Conservation (phyloP, 805 yeast genomes). For the Ogataea philodendri region DNA sequence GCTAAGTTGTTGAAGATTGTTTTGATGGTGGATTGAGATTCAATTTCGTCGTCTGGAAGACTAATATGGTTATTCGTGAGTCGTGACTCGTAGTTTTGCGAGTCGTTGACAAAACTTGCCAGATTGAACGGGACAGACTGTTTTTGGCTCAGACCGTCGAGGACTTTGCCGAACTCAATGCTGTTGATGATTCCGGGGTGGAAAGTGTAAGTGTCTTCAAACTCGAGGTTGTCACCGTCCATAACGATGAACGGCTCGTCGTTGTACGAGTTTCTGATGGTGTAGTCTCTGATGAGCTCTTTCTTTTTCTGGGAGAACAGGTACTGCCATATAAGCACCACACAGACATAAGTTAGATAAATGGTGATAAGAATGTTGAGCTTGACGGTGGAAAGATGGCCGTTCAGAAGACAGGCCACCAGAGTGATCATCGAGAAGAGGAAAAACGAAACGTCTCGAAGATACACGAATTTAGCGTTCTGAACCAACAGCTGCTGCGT, state of each 20-base stretch:
- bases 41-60: constrained; percentile 17
- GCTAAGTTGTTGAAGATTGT: constrained; percentile 15
- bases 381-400: constrained; percentile 50
- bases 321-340: constrained; percentile 47
- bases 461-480: constrained; percentile 42
- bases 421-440: constrained; percentile 48
- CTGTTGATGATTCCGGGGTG: constrained; percentile 31
- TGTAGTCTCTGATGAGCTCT: constrained; percentile 20
- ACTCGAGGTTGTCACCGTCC: constrained; percentile 25
- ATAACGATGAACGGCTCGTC: constrained; percentile 23
- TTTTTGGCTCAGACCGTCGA: constrained; percentile 25
- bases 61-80: constrained; percentile 11
- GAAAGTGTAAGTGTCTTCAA: constrained; percentile 31
- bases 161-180: constrained; percentile 29
- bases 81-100: constrained; percentile 25
- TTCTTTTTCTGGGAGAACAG: constrained; percentile 16
- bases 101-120: constrained; percentile 16
- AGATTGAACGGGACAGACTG: constrained; percentile 20
- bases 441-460: constrained; percentile 66
- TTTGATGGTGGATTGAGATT: constrained; percentile 4
- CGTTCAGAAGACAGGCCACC: constrained; percentile 48
- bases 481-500: constrained; percentile 22
- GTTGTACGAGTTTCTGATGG: constrained; percentile 31
- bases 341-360: constrained; percentile 60
- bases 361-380: constrained; percentile 54